phyloP scores from a whole-genome alignment of 192 early-diverging fungal species.

The Geranomyces michiganensis region DNA sequence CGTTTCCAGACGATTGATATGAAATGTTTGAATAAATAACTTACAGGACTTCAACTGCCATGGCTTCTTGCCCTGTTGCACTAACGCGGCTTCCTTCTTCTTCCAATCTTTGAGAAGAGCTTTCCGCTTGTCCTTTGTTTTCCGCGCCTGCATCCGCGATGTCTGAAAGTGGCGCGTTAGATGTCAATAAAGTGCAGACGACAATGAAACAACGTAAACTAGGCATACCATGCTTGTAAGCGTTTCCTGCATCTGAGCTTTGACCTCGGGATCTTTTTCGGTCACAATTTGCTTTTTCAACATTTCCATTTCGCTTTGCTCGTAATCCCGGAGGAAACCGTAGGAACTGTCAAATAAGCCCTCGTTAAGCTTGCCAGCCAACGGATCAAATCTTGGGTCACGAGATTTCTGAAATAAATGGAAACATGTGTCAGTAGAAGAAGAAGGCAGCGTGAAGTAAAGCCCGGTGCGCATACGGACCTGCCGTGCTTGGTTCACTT shows the following conservation, averaged over 20 bases:
- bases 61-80: constrained; percentile 89
- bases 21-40: constrained; percentile 3
- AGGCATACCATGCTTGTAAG: constrained; percentile 67
- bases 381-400: constrained; percentile 91
- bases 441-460: too few relatives aligned
- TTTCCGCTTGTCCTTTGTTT: constrained; percentile 56
- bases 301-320: constrained; percentile 71
- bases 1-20: not conserved
- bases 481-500: constrained; percentile 36
- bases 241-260: constrained; percentile 59
- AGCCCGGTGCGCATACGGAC: not conserved
- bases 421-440: too few relatives aligned
- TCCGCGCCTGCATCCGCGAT: constrained; percentile 32
- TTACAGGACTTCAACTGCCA: constrained; percentile 91
- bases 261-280: constrained; percentile 64
- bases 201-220: not conserved
- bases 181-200: not conserved
- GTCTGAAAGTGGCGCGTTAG: constrained; percentile 5
- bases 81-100: constrained; percentile 77
- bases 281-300: constrained; percentile 67
- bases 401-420: constrained; percentile 63
- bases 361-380: constrained; percentile 88
- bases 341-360: constrained; percentile 93
- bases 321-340: constrained; percentile 82
- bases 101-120: constrained; percentile 74